Evolutionary conservation across 2,329 filamentous ascomycete species (phyloP), one percentile per base, ranked within the genome.

Genomic region (Metarhizium humberi): DNA sequence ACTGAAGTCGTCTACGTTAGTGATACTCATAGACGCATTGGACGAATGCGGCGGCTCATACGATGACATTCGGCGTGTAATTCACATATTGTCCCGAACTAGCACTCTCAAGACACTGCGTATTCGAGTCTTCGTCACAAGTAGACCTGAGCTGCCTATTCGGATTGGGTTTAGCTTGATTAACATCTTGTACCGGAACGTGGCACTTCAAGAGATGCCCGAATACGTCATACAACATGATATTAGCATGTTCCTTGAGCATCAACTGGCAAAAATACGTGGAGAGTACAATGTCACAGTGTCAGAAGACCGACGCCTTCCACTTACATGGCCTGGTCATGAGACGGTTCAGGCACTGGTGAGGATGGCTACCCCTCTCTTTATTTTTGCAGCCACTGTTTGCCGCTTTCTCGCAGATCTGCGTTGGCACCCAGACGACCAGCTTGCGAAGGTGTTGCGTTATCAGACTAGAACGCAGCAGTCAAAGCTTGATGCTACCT

Each of bases 41-140:
- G 64, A 67, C 11, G 63, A 68, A 53, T 67, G 61, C 16, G 59
- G 63, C 3, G 11, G 40, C 13, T 43, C 51, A 4, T 64, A 71
- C 4, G 53, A 62, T 1, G 66, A 73, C 42, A 58, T 70, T 11
- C 51, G 50, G 16, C 48, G 71, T 8, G 59, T 75, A 0, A 60
- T 75, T 14, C 61, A 63, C 8, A 45, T 51, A 5, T 11, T 46
- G 1, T 54, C 58, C 13, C 36, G 34, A 49, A 32, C 25, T 1
- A 16, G 32, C 11, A 29, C 7, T 6, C 6, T 47, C 13, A 40
- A 46, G 25, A 16, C 51, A n/a, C 25, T 14, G 16, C 51, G 48
- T 6, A 45, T 74, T 8, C 66, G 63, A 50, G 51, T 73, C 2
- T 73, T 77, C 29, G 18, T 77, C 14, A 75, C 73, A 0, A 76